Evolutionary conservation across 768 basidiomycete genomes (phyloP).

Genomic region (Epithele typhae): DNA sequence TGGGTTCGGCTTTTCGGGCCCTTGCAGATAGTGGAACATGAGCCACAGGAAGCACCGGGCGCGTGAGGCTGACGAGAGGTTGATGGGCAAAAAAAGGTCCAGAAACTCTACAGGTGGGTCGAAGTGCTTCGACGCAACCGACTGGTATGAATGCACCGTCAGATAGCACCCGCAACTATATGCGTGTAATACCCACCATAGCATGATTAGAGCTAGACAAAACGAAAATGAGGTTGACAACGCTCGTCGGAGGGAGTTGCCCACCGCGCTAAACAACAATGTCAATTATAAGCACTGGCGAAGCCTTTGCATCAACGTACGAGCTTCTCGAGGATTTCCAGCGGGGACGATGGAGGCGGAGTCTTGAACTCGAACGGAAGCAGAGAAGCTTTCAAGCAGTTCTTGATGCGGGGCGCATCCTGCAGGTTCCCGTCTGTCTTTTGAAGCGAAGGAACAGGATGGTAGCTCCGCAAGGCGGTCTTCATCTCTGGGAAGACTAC

Average conservation of each 20-base stretch:
- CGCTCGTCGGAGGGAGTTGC: conserved; percentile 73
- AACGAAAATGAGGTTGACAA: conserved; percentile 84
- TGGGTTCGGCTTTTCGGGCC: conserved; percentile 58
- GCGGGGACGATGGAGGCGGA: conserved; percentile 67
- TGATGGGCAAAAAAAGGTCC: conserved; percentile 80
- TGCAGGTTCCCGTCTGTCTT: conserved; percentile 86
- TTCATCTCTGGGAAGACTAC: conserved; percentile 93
- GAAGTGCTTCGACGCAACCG: conserved; percentile 56
- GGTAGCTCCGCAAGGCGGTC: conserved; percentile 84
- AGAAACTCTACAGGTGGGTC: conserved; percentile 71
- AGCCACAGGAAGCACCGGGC: conserved; percentile 82
- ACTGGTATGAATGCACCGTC: too few relatives aligned
- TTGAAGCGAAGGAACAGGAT: conserved; percentile 86
- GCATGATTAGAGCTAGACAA: conserved; percentile 68
- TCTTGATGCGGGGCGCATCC: conserved; percentile 90
- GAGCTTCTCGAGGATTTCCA: conserved; percentile 63
- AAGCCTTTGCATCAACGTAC: conserved; percentile 37
- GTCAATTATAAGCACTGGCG: conserved; percentile 6
- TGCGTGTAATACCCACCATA: conserved; percentile 38
- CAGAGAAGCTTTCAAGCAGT: conserved; percentile 78
- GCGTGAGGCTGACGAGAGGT: conserved; percentile 66
- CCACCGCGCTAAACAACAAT: conserved; percentile 43
- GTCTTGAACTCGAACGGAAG: conserved; percentile 64
- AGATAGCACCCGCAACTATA: background rate
- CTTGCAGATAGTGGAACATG: conserved; percentile 77